phyloP scores from a whole-genome alignment of 2,329 filamentous ascomycete genomes.

The Sphaceloma murrayae region DNA sequence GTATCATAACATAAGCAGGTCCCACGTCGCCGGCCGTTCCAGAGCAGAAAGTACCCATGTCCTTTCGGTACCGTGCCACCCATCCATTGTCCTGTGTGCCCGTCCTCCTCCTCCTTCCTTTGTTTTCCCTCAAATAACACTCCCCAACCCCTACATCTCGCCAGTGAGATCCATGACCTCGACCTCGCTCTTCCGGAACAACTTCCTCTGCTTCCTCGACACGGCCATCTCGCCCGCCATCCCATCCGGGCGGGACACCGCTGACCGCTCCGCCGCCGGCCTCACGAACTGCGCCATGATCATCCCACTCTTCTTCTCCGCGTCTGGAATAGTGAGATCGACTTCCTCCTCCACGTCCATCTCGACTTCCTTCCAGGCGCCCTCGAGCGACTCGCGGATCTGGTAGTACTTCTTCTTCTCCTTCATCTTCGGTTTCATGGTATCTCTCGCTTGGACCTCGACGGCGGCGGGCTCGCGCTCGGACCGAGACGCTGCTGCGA shows the following conservation, averaged over 20 bases:
- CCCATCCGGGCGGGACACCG: no score
- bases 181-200: slow-evolving; percentile 28
- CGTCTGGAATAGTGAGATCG: slow-evolving; percentile 17
- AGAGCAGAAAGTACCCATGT: no score
- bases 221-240: slow-evolving; percentile 1
- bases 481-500: neutral
- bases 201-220: slow-evolving; percentile 17
- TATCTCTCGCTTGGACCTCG: no score
- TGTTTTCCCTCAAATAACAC: neutral
- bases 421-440: no score
- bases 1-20: slow-evolving; percentile 16
- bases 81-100: no score
- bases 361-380: slow-evolving; percentile 29
- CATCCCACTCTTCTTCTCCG: neutral
- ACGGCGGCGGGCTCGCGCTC: no score
- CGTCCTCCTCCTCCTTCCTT: neutral
- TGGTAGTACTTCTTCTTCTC: slow-evolving; percentile 24
- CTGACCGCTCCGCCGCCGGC: slow-evolving; percentile 18
- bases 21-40: no score
- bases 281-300: slow-evolving; percentile 22
- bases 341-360: slow-evolving; percentile 22
- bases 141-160: no score
- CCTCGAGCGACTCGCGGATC: slow-evolving; percentile 27
- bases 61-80: no score
- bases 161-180: slow-evolving; percentile 30